Evolutionary conservation across 192 early-diverging fungal species (phyloP).

Genomic region (Chytriomyces confervae): DNA sequence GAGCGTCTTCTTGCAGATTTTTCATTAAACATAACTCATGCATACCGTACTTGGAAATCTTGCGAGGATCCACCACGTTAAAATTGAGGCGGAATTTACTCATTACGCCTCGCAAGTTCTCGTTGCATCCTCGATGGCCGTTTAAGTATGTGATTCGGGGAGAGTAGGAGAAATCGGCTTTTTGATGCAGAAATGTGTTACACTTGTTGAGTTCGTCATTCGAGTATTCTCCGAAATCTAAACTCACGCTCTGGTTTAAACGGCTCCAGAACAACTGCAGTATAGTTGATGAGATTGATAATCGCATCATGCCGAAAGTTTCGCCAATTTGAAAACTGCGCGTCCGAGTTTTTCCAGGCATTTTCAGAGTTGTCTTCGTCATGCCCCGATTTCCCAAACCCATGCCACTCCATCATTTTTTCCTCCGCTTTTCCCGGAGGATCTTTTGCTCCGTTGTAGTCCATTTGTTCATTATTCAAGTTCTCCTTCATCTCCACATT

Average conservation of each 20-base stretch:
- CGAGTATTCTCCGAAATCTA: background rate
- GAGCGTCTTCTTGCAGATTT: background rate
- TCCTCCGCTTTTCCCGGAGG: background rate
- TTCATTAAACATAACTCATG: background rate
- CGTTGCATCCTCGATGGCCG: conserved; percentile 26
- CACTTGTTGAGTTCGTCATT: background rate
- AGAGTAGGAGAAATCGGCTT: background rate
- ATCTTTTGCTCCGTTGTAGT: too few species aligned
- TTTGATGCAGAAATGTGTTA: background rate
- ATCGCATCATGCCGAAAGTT: background rate
- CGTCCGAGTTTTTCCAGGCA: background rate
- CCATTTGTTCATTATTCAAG: too few species aligned
- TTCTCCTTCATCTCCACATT: too few species aligned
- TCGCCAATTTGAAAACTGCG: background rate
- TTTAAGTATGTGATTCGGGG: conserved; percentile 26
- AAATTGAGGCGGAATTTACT: conserved; percentile 1
- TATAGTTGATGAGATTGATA: background rate
- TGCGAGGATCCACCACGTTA: conserved; percentile 16
- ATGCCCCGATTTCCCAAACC: background rate
- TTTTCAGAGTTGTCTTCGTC: conserved; percentile 3
- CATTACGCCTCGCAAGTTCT: conserved; percentile 26
- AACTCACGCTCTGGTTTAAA: conserved; percentile 4
- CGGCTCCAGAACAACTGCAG: background rate
- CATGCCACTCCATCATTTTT: background rate
- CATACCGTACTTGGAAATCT: conserved; percentile 22